Evolutionary conservation across 2,329 filamentous ascomycete genomes (phyloP).

Genomic region (Cadophora gregata): DNA sequence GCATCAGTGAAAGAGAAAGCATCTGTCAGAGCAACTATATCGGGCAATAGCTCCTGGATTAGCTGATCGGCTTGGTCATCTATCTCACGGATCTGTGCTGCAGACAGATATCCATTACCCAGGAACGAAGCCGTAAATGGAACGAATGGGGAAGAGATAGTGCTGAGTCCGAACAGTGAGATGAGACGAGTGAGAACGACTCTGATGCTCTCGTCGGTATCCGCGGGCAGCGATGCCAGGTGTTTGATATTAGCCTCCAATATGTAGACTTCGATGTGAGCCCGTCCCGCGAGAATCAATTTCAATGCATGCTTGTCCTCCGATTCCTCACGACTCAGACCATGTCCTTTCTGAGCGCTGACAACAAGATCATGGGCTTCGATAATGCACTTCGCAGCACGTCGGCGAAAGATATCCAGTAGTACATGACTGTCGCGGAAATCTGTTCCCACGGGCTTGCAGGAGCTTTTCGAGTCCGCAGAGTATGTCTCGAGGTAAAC

Average conservation of each 20-base stretch:
- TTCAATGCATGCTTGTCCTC: constrained; percentile 18
- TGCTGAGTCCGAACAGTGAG: constrained; percentile 34
- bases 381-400: neutral
- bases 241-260: constrained; percentile 34
- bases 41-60: constrained; percentile 34
- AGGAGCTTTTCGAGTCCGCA: neutral
- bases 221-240: constrained; percentile 1
- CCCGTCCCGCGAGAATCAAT: constrained; percentile 17
- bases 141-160: constrained; percentile 39
- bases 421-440: neutral
- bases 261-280: constrained; percentile 42
- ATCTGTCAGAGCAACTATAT: constrained; percentile 39
- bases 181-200: constrained; percentile 28
- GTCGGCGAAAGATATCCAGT: neutral
- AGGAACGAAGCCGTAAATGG: constrained; percentile 36
- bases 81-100: constrained; percentile 32
- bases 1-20: constrained; percentile 40
- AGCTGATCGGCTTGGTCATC: constrained; percentile 27
- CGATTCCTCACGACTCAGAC: constrained; percentile 4
- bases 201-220: constrained; percentile 19
- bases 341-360: neutral
- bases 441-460: neutral
- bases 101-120: constrained; percentile 35
- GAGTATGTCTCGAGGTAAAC: constrained; percentile 18
- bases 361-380: constrained; percentile 16